A percentile compares a stretch with the other conserved stretches of the same genome.
Evolutionary conservation across 495 filamentous ascomycete species (phyloP).

Genomic region (Cudoniella acicularis): DNA sequence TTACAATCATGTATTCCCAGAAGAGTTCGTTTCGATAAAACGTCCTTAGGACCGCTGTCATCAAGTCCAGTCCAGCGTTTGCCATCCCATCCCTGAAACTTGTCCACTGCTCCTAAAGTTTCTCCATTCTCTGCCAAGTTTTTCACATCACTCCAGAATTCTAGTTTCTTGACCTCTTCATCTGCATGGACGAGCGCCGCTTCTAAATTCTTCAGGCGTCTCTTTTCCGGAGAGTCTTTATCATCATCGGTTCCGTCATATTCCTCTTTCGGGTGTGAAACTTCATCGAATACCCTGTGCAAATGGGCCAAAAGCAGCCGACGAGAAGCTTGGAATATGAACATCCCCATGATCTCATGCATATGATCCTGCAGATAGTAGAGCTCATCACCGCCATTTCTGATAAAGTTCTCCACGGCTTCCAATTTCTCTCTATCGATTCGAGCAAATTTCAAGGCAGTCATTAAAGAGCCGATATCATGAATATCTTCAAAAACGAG

Average conservation of each 20-base stretch:
- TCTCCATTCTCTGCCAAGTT: conserved; percentile 53
- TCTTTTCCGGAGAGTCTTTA: conserved; percentile 9
- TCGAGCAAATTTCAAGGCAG: conserved; percentile 56
- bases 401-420: conserved; percentile 71
- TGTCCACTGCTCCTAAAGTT: conserved; percentile 41
- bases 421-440: conserved; percentile 92
- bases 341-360: conserved; percentile 76
- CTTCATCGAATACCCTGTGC: conserved; percentile 55
- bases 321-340: conserved; percentile 87
- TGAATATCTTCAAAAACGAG: conserved; percentile 50
- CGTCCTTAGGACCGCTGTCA: conserved; percentile 24
- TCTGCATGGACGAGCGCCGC: conserved; percentile 60
- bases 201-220: conserved; percentile 48
- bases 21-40: conserved; percentile 14
- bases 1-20: conserved; percentile 18
- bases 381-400: conserved; percentile 76
- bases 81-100: conserved; percentile 40
- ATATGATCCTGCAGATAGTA: conserved; percentile 74
- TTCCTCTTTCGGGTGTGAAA: conserved; percentile 31
- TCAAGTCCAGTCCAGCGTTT: conserved; percentile 24
- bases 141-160: conserved; percentile 75
- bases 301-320: conserved; percentile 69
- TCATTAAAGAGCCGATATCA: conserved; percentile 63
- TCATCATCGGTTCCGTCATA: conserved; percentile 21
- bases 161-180: conserved; percentile 60